Conservation (phyloP, 1,139 yeast genomes). For the Kluyveromyces marxianus region DNA sequence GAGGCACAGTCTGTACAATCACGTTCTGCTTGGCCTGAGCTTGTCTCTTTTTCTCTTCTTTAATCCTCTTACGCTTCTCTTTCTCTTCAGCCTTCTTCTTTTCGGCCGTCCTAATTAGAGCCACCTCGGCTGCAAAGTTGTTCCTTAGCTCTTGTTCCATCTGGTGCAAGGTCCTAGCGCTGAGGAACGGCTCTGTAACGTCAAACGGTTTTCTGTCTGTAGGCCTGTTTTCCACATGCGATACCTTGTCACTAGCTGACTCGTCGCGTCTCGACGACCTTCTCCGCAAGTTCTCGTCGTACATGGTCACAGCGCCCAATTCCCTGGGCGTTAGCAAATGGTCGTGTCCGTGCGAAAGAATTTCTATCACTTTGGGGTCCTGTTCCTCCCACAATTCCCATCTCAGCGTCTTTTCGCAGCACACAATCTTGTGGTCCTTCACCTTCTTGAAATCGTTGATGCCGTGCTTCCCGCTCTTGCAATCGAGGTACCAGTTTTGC, state of each 20-base stretch:
- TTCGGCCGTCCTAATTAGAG: slow-evolving; percentile 18
- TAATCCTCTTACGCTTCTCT: slow-evolving; percentile 20
- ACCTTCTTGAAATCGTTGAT: slow-evolving; percentile 26
- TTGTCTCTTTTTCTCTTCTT: slow-evolving; percentile 16
- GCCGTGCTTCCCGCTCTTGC: slow-evolving; percentile 18
- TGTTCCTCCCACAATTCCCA: slow-evolving; percentile 31
- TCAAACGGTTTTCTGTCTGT: slow-evolving; percentile 18
- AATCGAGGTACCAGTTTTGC: slow-evolving; percentile 27
- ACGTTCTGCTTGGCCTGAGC: slow-evolving; percentile 6
- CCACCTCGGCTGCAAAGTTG: slow-evolving; percentile 22
- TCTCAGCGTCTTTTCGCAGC: slow-evolving; percentile 28
- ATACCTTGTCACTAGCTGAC: slow-evolving; percentile 8
- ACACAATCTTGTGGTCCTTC: slow-evolving; percentile 17
- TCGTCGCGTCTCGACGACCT: slow-evolving; percentile 21
- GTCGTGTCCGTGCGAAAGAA: slow-evolving; percentile 10
- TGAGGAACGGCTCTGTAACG: slow-evolving; percentile 20
- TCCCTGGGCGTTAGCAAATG: slow-evolving; percentile 12
- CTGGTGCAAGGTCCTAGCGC: slow-evolving; percentile 21
- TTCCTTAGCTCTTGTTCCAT: slow-evolving; percentile 20
- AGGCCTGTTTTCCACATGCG: slow-evolving; percentile 17
- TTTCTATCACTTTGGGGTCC: slow-evolving; percentile 6
- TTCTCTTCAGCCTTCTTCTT: slow-evolving; percentile 24
- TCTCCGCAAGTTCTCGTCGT: slow-evolving; percentile 14
- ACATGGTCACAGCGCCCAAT: slow-evolving; percentile 14
- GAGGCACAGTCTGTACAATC: background rate